Percentiles rank a stretch among this genome's conserved stretches.
Evolutionary conservation across 192 early-diverging fungal species (phyloP).

Genomic region (Coemansia guatemalensis): DNA sequence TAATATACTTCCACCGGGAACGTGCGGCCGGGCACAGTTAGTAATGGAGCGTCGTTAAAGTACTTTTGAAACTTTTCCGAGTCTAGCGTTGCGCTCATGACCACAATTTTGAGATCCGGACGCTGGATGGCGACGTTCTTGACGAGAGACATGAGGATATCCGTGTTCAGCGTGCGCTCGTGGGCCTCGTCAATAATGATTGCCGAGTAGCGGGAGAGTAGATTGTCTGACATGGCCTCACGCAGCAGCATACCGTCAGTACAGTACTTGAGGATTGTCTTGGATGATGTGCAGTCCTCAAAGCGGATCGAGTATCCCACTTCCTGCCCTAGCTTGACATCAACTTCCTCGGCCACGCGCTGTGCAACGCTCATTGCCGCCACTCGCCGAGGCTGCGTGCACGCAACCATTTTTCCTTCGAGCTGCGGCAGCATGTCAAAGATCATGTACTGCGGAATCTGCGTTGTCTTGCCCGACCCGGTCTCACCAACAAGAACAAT

Average conservation of each 20-base stretch:
- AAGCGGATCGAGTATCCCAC: slow-evolving; percentile 99
- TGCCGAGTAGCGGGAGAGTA: slow-evolving; percentile 85
- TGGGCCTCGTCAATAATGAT: slow-evolving; percentile 98
- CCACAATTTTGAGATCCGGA: slow-evolving; percentile 84
- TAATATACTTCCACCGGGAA: slow-evolving; percentile 99
- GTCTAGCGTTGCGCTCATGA: slow-evolving; percentile 98
- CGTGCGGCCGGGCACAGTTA: slow-evolving; percentile 93
- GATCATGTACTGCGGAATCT: slow-evolving; percentile 95
- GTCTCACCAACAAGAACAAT: slow-evolving; percentile 96
- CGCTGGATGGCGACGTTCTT: slow-evolving; percentile 84
- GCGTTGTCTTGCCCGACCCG: slow-evolving; percentile 98
- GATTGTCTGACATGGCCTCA: slow-evolving; percentile 95
- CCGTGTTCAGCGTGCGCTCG: slow-evolving; percentile 94
- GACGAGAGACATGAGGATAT: slow-evolving; percentile 98
- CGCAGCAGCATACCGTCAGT: slow-evolving; percentile 99
- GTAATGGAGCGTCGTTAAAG: slow-evolving; percentile 91
- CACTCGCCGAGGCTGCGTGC: slow-evolving; percentile 98
- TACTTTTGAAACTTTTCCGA: slow-evolving; percentile 99
- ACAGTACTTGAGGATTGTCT: slow-evolving; percentile 93
- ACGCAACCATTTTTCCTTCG: slow-evolving; percentile 91
- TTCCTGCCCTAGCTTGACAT: slow-evolving; percentile 88
- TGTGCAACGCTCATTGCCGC: slow-evolving; percentile 99
- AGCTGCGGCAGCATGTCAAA: slow-evolving; percentile 89
- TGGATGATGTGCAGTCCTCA: slow-evolving; percentile 86
- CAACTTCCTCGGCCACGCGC: slow-evolving; percentile 97